Evolutionary conservation across 108 stramenopile species (phyloP).

Genomic region (Pseudonitzschia delicatissima): DNA sequence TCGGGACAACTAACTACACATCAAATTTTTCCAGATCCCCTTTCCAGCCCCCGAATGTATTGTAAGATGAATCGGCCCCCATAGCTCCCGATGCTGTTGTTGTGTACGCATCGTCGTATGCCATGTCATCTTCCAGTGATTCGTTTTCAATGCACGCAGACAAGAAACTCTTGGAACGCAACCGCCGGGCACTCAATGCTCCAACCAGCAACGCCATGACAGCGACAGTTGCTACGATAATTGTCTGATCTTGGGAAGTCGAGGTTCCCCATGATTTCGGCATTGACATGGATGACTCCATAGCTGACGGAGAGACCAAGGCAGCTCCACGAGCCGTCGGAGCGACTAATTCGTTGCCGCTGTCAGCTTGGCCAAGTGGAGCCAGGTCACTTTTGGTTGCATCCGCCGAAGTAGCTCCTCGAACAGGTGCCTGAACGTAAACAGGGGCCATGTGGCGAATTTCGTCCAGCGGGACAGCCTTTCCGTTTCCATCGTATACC

Average conservation of each 20-base stretch:
- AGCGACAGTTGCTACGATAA: conserved; percentile 75
- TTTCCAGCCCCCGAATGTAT: conserved; percentile 52
- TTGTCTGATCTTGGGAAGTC: conserved; percentile 52
- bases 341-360: neutral
- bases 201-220: conserved; percentile 83
- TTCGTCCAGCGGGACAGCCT: conserved; percentile 20
- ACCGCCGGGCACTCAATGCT: conserved; percentile 57
- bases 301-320: neutral
- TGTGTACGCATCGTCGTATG: conserved; percentile 52
- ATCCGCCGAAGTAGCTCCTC: neutral
- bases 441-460: conserved; percentile 23
- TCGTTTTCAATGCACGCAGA: conserved; percentile 75
- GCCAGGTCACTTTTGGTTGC: neutral
- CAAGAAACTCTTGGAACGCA: conserved; percentile 49
- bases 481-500: conserved; percentile 42
- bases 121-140: conserved; percentile 61
- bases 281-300: neutral
- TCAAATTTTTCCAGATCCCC: conserved; percentile 90
- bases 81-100: conserved; percentile 36
- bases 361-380: neutral
- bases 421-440: conserved; percentile 25
- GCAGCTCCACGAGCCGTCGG: neutral
- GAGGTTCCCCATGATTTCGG: conserved; percentile 24
- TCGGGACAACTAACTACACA: conserved; percentile 37
- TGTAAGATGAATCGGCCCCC: conserved; percentile 41